Base-by-base conservation (phyloP, 2,329 filamentous ascomycete species). In the Cordyceps cicadae region DNA sequence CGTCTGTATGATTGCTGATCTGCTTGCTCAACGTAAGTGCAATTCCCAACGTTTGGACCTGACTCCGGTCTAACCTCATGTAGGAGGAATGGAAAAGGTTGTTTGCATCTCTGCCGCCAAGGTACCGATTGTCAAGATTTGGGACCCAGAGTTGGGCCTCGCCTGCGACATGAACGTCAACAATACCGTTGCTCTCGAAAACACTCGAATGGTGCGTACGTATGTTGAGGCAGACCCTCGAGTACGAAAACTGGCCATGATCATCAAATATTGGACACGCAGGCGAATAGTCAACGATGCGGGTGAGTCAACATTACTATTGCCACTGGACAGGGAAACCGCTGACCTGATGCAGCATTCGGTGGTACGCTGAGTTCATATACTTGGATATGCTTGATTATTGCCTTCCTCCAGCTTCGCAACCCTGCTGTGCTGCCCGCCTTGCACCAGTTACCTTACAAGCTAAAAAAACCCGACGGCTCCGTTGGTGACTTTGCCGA, bases 121-220 rank as follows among this genome's bases (percentile, higher is more conserved):
- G 75, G 94, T 99, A 15, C 93, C 94, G 4, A 99, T 99, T 69
- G 94, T 99, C 67, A 97, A 97, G 78, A 90, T 96, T 60, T 99
- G 94, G 92, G 94, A 99, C 72, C 94, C 94, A 3, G 91, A 96
- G 72, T 79, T 97, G 61, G 80, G 87, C 65, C 80, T 99, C 55
- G 89, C 92, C 17, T 97, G 92, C 73, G 94, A 99, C 71, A 94
- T 99, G 88, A 99, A 99, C 68, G 92, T 99, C 76, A 99, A 99
- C 77, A 99, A 97, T 69, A 94, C 92, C 0, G 76, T 95, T 58
- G 94, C 94, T 4, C 79, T 99, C 63, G 92, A 97, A 73, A 99
- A 99, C 70, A 99, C 94, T 15, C 86, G 92, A 55, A 96, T 99
- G 92, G 94, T 99, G 68, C 90, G 92, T 71, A 96, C 92, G 0